These are phyloP conservation scores for Penicillium sp. DNA, from an alignment of 2,329 filamentous ascomycete species.

Conservation along the genomic window DNA sequence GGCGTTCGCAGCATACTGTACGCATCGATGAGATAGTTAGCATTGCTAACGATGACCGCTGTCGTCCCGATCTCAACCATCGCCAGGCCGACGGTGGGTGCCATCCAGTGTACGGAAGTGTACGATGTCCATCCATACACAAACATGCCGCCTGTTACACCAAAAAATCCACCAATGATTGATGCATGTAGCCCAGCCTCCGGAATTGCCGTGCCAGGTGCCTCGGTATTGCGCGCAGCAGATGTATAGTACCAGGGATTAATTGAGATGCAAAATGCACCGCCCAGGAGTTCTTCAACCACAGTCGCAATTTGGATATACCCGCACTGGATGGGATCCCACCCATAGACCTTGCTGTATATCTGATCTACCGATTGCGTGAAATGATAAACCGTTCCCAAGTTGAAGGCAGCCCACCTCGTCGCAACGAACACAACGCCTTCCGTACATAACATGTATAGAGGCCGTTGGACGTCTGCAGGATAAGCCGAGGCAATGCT, in stretches of 20 bases:
- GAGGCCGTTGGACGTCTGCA: conserved; percentile 37
- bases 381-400: conserved; percentile 43
- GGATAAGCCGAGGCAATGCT: background rate
- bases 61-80: conserved; percentile 43
- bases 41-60: conserved; percentile 46
- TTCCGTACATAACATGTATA: conserved; percentile 37
- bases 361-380: conserved; percentile 39
- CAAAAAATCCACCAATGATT: conserved; percentile 36
- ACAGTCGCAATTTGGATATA: conserved; percentile 40
- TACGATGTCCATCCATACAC: conserved; percentile 34
- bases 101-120: conserved; percentile 32
- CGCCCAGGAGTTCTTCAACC: conserved; percentile 40
- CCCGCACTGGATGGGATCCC: conserved; percentile 31
- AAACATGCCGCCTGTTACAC: conserved; percentile 30
- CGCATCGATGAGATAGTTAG: conserved; percentile 49
- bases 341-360: conserved; percentile 36
- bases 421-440: conserved; percentile 43
- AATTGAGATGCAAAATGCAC: conserved; percentile 38
- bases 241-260: conserved; percentile 22
- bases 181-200: conserved; percentile 43
- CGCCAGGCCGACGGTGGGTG: conserved; percentile 30
- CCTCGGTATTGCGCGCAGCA: conserved; percentile 28
- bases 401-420: conserved; percentile 42
- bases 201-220: conserved; percentile 38
- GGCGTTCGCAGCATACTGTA: conserved; percentile 49